A percentile compares a stretch with the other conserved stretches of the same genome.
These are phyloP conservation scores for Hyphopichia khmerensis DNA, from an alignment of 1,139 yeast species.

Conservation along the genomic window DNA sequence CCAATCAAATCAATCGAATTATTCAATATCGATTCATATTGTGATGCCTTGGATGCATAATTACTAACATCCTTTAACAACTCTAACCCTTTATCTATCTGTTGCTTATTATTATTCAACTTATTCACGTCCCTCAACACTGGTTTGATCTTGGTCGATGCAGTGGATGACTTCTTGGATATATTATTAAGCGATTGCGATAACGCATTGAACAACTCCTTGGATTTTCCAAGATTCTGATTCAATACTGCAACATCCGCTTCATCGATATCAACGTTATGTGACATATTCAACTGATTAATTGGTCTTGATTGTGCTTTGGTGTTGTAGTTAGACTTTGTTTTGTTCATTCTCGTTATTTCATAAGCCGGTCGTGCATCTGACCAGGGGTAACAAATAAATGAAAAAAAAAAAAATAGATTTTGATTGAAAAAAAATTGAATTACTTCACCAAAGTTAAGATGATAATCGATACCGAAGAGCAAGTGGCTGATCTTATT, in stretches of 20 bases:
- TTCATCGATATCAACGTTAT: slow-evolving; percentile 62
- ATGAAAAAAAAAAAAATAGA: not conserved
- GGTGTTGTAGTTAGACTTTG: not conserved
- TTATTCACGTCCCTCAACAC: slow-evolving; percentile 63
- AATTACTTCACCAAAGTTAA: not conserved
- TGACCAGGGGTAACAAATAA: too few species aligned
- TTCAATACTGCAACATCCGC: slow-evolving; percentile 83
- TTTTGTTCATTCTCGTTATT: not conserved
- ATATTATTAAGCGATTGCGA: slow-evolving; percentile 55
- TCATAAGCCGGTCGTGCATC: not conserved
- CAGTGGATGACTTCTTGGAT: slow-evolving; percentile 56
- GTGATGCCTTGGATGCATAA: slow-evolving; percentile 60
- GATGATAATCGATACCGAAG: slow-evolving; percentile 10
- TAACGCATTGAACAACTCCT: slow-evolving; percentile 56
- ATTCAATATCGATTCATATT: slow-evolving; percentile 45
- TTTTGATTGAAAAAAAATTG: not conserved
- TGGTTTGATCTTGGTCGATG: slow-evolving; percentile 69
- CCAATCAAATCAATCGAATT: slow-evolving; percentile 42
- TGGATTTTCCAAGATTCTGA: slow-evolving; percentile 64
- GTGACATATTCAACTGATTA: slow-evolving; percentile 12
- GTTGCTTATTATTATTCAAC: slow-evolving; percentile 54
- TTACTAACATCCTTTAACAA: slow-evolving; percentile 65
- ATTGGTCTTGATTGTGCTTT: too few species aligned
- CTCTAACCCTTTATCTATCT: slow-evolving; percentile 59
- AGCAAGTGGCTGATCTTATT: slow-evolving; percentile 13